phyloP scores from a whole-genome alignment of 768 basidiomycete species.

The Phaffia tasmanica region DNA sequence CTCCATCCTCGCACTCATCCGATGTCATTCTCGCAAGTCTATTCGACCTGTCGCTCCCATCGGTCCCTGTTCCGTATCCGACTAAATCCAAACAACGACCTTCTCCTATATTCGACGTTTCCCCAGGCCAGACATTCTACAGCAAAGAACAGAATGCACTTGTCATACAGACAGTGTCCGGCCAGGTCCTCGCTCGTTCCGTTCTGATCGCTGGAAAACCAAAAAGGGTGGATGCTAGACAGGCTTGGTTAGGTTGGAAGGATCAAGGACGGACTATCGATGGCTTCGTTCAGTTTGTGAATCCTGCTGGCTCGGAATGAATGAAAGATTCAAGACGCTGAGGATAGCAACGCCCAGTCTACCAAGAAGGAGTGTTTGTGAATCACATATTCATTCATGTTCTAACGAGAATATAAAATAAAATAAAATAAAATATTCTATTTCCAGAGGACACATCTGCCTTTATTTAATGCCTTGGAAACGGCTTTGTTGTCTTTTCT shows the following conservation, averaged over 20 bases:
- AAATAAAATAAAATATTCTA: too few relatives aligned
- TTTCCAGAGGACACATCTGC: too few relatives aligned
- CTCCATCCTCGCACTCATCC: neutral
- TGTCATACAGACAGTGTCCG: conserved; percentile 1
- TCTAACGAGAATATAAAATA: too few relatives aligned
- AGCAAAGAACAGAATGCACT: conserved; percentile 1
- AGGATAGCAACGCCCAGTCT: too few relatives aligned
- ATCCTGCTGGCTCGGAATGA: too few relatives aligned
- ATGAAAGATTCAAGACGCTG: too few relatives aligned
- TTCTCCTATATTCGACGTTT: neutral
- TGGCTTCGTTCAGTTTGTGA: too few relatives aligned
- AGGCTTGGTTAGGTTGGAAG: conserved; percentile 4
- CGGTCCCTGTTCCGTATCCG: neutral
- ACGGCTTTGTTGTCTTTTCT: conserved; percentile 11
- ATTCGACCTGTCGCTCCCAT: neutral
- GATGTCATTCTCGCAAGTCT: too few relatives aligned
- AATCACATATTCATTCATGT: too few relatives aligned
- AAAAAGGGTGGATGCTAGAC: neutral
- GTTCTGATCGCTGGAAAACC: neutral
- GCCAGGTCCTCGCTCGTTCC: neutral
- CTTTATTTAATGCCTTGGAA: too few relatives aligned
- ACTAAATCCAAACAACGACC: neutral
- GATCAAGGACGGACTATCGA: conserved; percentile 1
- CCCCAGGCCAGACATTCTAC: conserved; percentile 6
- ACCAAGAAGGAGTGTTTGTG: too few relatives aligned